Evolutionary conservation across 192 early-diverging fungal genomes (phyloP).

Genomic region (Podila verticillata): DNA sequence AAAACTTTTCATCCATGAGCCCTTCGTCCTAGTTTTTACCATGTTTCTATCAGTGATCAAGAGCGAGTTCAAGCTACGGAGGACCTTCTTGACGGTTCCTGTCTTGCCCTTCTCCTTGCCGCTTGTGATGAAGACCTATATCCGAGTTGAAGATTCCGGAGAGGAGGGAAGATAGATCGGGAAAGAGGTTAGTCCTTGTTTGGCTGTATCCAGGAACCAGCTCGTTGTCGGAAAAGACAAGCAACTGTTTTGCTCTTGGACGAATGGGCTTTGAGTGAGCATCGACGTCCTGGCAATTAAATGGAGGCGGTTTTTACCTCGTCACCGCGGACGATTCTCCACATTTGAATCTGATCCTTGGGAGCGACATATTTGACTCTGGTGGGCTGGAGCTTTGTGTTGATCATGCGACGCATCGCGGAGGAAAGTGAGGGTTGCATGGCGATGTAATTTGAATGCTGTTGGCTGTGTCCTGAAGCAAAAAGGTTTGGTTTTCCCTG

Average conservation of each 20-base stretch:
- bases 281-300: too few relatives aligned
- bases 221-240: too few relatives aligned
- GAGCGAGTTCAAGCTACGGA: constrained; percentile 70
- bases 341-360: constrained; percentile 59
- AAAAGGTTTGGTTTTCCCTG: neutral
- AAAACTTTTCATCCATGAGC: too few relatives aligned
- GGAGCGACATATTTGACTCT: constrained; percentile 50
- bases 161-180: neutral
- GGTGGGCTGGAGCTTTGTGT: constrained; percentile 51
- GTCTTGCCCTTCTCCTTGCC: constrained; percentile 73
- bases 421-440: constrained; percentile 44
- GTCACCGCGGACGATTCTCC: constrained; percentile 72
- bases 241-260: too few relatives aligned
- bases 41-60: constrained; percentile 68
- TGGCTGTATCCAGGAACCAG: too few relatives aligned
- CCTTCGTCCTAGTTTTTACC: constrained; percentile 21
- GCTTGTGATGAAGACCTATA: constrained; percentile 65
- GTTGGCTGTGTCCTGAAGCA: neutral
- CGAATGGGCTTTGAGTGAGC: too few relatives aligned
- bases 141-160: neutral
- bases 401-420: constrained; percentile 43
- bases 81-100: constrained; percentile 68
- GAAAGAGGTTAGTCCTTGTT: neutral
- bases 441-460: constrained; percentile 2
- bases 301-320: constrained; percentile 19